Evolutionary conservation across 2,329 filamentous ascomycete species (phyloP), one percentile per base, ranked within the genome.

Genomic region (Colletotrichum nymphaeae): DNA sequence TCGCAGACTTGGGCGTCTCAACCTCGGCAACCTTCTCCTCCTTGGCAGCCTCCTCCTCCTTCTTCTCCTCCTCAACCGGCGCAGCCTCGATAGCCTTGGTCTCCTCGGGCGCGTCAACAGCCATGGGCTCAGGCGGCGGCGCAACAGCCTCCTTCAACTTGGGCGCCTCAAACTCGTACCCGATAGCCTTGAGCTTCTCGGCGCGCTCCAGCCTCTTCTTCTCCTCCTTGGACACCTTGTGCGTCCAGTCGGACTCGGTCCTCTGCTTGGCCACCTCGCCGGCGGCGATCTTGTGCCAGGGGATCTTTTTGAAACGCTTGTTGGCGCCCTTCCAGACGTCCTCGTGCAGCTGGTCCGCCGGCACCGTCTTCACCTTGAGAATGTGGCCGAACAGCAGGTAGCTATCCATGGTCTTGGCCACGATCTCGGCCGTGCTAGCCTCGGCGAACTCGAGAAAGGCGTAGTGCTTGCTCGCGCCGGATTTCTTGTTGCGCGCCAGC

Each of bases 381-480:
- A 98, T 93, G 82, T 98, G 96, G 6, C 95, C 94, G 82, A 98
- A 98, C 80, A 99, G 89, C 52, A 98, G 91, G 84, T 99, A 99
- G 85, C 95, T 97, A 87, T 98, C 91, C 97, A 99, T 99, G 26
- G 97, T 98, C 85, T 95, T 94, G 63, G 94, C 93, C 35, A 97
- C 96, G 77, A 98, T 95, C 78, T 94, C 93, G 52, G 97, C 96
- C n/a, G 89, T 90, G 76, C 84, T 85, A 62, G 95, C 94, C 70
- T 95, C 92, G 42, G 88, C 86, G 80, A 99, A 99, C 84, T 99
- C 95, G 79, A 99, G 89, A 83, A 98, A 99, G 37, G 95, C 97
- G 80, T 93, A 97, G 87, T 98, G 97, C 87, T 97, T 97, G 81
- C 93, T 95, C 72, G 91, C 91, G 69, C 97, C 97, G 1, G 95